A percentile compares a stretch with the other conserved stretches of the same genome.
Evolutionary conservation across 1,139 yeast species (phyloP).

Genomic region (Yamadazyma dushanensis): DNA sequence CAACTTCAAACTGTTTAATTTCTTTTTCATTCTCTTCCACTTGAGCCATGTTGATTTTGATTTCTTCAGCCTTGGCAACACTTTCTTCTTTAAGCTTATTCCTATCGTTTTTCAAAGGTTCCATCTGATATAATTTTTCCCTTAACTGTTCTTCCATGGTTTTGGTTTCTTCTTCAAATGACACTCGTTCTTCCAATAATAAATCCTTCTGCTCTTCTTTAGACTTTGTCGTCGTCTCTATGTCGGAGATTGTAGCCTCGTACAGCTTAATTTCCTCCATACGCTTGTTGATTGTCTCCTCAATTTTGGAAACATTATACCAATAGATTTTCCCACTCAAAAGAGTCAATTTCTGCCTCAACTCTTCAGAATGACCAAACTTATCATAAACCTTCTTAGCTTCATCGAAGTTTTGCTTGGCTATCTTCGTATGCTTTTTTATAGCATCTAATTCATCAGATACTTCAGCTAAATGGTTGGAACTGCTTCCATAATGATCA

Average conservation of each 20-base stretch:
- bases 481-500: constrained; percentile 47
- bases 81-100: constrained; percentile 1
- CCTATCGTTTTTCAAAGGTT: constrained; percentile 3
- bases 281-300: constrained; percentile 22
- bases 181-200: constrained; percentile 9
- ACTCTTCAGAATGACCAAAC: constrained; percentile 41
- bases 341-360: constrained; percentile 43
- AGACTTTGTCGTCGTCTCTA: constrained; percentile 7
- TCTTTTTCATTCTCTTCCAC: constrained; percentile 3
- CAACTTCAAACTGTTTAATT: constrained; percentile 6
- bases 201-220: constrained; percentile 9
- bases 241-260: constrained; percentile 11
- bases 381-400: constrained; percentile 36
- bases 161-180: constrained; percentile 14
- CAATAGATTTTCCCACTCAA: constrained; percentile 66
- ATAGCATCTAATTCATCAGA: constrained; percentile 38
- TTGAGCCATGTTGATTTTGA: not conserved
- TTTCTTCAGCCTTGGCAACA: constrained; percentile 2
- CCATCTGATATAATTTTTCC: not conserved
- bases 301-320: constrained; percentile 50
- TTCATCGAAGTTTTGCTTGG: constrained; percentile 33
- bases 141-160: not conserved
- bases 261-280: constrained; percentile 21
- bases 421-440: constrained; percentile 24
- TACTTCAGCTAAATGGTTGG: constrained; percentile 40